phyloP scores from a whole-genome alignment of 2,329 filamentous ascomycete genomes.

The Ceratocystiopsis sp. region DNA sequence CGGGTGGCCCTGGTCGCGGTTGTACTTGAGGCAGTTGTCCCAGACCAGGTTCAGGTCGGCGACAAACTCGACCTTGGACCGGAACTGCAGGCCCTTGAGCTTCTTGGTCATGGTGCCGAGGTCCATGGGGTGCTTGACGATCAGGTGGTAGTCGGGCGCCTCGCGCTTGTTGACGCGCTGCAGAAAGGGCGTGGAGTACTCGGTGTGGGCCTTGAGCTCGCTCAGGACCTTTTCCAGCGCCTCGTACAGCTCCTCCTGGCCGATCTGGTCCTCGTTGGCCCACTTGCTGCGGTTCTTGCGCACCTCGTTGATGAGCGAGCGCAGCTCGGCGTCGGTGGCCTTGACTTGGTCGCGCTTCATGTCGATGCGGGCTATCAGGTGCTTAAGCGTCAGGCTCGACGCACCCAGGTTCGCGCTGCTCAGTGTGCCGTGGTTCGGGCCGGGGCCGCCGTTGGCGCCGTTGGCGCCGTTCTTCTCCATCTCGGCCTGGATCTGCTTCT shows the following conservation, averaged over 20 bases:
- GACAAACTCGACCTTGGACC: constrained; percentile 88
- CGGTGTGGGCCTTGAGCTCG: constrained; percentile 90
- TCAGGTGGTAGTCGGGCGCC: constrained; percentile 83
- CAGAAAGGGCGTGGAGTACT: constrained; percentile 92
- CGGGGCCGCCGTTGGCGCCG: constrained; percentile 20
- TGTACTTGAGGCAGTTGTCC: constrained; percentile 93
- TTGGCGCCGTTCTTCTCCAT: constrained; percentile 50
- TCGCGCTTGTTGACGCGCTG: constrained; percentile 93
- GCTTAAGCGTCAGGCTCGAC: constrained; percentile 89
- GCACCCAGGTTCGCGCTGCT: constrained; percentile 90
- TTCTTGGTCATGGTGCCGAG: constrained; percentile 98
- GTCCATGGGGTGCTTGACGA: constrained; percentile 96
- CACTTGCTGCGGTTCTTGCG: constrained; percentile 97
- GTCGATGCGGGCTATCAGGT: constrained; percentile 91
- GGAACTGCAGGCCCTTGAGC: constrained; percentile 62
- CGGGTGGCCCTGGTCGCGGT: constrained; percentile 74
- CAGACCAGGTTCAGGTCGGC: constrained; percentile 88
- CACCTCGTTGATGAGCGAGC: constrained; percentile 90
- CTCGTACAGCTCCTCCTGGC: constrained; percentile 95
- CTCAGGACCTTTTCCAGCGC: constrained; percentile 92
- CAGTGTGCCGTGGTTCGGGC: constrained; percentile 62
- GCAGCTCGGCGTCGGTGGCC: constrained; percentile 82
- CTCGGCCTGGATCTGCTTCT: constrained; percentile 89
- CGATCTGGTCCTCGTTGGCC: constrained; percentile 94
- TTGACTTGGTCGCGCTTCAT: constrained; percentile 77